phyloP scores from a whole-genome alignment of 352 stramenopile species.

The Pythium sukuiense region DNA sequence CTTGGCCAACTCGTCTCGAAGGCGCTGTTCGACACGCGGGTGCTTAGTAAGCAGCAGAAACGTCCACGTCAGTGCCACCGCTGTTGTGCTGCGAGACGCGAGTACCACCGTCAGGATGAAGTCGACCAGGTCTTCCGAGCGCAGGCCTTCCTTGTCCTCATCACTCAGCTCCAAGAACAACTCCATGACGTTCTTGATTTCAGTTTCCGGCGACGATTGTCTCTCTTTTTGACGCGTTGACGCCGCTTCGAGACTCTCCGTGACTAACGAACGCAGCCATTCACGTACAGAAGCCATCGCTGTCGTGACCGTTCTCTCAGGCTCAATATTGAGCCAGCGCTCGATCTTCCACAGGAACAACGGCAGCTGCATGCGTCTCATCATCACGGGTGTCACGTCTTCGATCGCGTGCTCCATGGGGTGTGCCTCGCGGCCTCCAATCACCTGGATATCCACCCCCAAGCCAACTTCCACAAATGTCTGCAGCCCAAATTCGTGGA shows the following conservation, averaged over 20 bases:
- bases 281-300: constrained; percentile 33
- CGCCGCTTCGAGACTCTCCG: constrained; percentile 9
- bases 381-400: constrained; percentile 27
- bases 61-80: constrained; percentile 64
- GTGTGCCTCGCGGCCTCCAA: constrained; percentile 32
- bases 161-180: constrained; percentile 10
- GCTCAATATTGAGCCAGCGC: constrained; percentile 38
- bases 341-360: constrained; percentile 57
- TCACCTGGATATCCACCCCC: constrained; percentile 38
- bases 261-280: constrained; percentile 42
- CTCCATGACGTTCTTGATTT: constrained; percentile 18
- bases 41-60: constrained; percentile 66
- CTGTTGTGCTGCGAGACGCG: constrained; percentile 72
- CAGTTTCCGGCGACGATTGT: not conserved
- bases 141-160: constrained; percentile 22
- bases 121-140: constrained; percentile 57
- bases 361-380: constrained; percentile 42
- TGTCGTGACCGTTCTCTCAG: constrained; percentile 34
- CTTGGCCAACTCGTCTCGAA: constrained; percentile 45
- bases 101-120: constrained; percentile 67
- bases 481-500: constrained; percentile 50
- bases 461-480: constrained; percentile 57
- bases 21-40: constrained; percentile 43
- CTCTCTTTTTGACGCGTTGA: not conserved
- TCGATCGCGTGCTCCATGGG: constrained; percentile 51